Evolutionary conservation across 1,284 basidiomycete genomes (phyloP).

Genomic region (Prillingera fragicola): DNA sequence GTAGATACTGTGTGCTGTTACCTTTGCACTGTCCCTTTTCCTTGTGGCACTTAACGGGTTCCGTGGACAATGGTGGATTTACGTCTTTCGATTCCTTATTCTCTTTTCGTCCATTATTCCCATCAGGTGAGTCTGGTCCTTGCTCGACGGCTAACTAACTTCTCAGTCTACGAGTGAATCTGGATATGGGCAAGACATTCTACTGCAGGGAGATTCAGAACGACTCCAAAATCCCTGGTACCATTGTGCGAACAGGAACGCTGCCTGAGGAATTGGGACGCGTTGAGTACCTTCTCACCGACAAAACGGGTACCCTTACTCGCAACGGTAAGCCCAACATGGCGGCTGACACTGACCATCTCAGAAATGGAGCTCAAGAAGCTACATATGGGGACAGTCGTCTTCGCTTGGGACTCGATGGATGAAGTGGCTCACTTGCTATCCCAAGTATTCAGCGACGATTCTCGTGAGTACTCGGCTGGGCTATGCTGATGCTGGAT

Average conservation of each 20-base stretch:
- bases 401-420: constrained; percentile 94
- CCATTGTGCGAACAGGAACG: constrained; percentile 94
- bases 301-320: constrained; percentile 97
- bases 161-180: constrained; percentile 83
- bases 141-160: not conserved
- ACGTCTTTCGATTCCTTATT: constrained; percentile 94
- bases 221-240: constrained; percentile 85
- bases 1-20: constrained; percentile 89
- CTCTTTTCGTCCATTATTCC: constrained; percentile 98
- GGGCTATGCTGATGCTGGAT: not conserved
- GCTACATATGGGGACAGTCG: constrained; percentile 97
- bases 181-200: constrained; percentile 99
- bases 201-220: constrained; percentile 93
- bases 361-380: constrained; percentile 99
- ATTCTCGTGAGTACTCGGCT: constrained; percentile 15
- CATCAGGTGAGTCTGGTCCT: constrained; percentile 65
- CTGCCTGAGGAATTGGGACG: constrained; percentile 94
- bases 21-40: constrained; percentile 81
- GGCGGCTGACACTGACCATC: not conserved
- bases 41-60: constrained; percentile 96
- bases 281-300: constrained; percentile 91
- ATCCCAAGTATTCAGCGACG: constrained; percentile 66
- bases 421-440: constrained; percentile 92
- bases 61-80: constrained; percentile 91
- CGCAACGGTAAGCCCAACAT: constrained; percentile 69